Conservation (phyloP, 768 basidiomycete species). For the Auriscalpium vulgare region DNA sequence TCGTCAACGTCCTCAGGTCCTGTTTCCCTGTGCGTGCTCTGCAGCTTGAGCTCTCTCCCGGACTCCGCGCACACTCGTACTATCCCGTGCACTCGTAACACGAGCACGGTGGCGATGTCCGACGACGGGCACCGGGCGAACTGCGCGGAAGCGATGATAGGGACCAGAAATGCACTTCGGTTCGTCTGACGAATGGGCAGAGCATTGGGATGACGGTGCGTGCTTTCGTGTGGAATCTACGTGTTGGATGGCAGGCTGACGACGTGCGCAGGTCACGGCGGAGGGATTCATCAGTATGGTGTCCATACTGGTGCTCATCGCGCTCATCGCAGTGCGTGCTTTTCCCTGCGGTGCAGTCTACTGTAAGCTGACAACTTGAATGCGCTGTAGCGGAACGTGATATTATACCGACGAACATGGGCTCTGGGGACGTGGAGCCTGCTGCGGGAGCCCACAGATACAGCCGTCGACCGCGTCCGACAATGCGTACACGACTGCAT, state of each 20-base stretch:
- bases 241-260: neutral
- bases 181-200: slow-evolving; percentile 26
- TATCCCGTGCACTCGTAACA: too few relatives aligned
- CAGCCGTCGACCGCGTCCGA: too few relatives aligned
- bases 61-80: neutral
- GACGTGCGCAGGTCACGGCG: slow-evolving; percentile 22
- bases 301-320: neutral
- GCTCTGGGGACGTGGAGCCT: slow-evolving; percentile 12
- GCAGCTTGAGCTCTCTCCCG: too few relatives aligned
- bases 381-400: slow-evolving; percentile 3
- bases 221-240: neutral
- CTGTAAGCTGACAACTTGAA: neutral
- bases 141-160: too few relatives aligned
- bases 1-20: too few relatives aligned
- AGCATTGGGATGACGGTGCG: slow-evolving; percentile 30
- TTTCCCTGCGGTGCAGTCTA: neutral
- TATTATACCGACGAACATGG: neutral
- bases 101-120: too few relatives aligned
- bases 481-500: too few relatives aligned
- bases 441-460: slow-evolving; percentile 30
- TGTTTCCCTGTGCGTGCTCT: too few relatives aligned
- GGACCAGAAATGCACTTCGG: too few relatives aligned
- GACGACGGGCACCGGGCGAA: too few relatives aligned
- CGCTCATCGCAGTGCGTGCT: slow-evolving; percentile 5
- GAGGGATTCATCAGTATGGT: slow-evolving; percentile 17